phyloP scores from a whole-genome alignment of 495 filamentous ascomycete species.

The Ascodesmis nigricans region DNA sequence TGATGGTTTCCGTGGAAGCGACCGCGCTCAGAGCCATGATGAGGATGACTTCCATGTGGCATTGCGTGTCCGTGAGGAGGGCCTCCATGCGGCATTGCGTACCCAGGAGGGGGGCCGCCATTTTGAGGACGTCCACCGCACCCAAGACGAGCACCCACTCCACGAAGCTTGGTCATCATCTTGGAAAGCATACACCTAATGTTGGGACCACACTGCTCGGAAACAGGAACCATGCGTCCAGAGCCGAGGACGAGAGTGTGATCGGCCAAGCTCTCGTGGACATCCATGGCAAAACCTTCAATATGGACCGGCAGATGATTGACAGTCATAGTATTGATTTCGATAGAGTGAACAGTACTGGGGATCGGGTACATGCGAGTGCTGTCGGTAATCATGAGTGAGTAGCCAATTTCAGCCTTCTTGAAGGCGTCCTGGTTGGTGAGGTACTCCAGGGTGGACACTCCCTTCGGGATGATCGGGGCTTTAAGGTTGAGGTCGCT shows the following conservation, averaged over 20 bases:
- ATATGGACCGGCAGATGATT: neutral
- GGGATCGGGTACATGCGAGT: neutral
- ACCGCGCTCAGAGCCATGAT: neutral
- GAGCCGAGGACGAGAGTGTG: neutral
- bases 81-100: neutral
- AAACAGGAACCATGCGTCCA: neutral
- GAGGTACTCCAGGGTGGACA: constrained; percentile 25
- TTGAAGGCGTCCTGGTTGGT: neutral
- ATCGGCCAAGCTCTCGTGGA: neutral
- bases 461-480: constrained; percentile 26
- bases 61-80: neutral
- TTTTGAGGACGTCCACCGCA: too few relatives aligned
- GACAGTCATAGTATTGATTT: neutral
- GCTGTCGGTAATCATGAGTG: neutral
- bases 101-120: too few relatives aligned
- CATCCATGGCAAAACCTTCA: neutral
- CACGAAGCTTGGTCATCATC: neutral
- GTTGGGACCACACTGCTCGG: neutral
- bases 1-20: neutral
- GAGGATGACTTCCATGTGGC: neutral
- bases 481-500: neutral
- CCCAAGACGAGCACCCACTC: neutral
- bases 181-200: constrained; percentile 3
- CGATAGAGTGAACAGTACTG: neutral
- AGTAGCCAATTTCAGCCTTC: neutral